Base-by-base conservation (phyloP, 306 rosid genomes). In the Lupinus albus region DNA sequence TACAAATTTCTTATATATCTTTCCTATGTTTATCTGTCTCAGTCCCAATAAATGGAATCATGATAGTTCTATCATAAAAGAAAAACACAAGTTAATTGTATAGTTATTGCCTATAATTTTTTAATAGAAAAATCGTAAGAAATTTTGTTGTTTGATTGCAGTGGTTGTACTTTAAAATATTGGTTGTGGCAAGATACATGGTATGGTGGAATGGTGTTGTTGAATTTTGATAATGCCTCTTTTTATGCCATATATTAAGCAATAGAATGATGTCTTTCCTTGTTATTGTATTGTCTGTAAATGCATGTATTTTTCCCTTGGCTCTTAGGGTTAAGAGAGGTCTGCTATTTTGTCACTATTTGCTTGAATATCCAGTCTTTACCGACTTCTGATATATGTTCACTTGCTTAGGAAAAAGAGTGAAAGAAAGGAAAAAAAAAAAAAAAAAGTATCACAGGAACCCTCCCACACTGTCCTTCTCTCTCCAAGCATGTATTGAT, bases 221-320 rank as follows among this genome's bases (percentile, higher is more conserved):
- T 50, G 63, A 15, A 48, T 66, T 50, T 20, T 57, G 44, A 46
- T n/a, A 10, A 74, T 44, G 61, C n/a, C n/a, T 11, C 51, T 44
- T 70, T 32, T 13, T 57, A 44, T 56, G 58, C 5, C 59, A 46
- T 70, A 56, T 17, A 15, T 30, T 45, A 7, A 58, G 57, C 58
- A 32, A 28, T 16, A 47, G 48, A 70, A 30, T 2, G 32, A 45
- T 50, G 67, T 35, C 18, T 57, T 57, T 70, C 66, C 49, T 57
- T 70, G 49, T 56, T 57, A 16, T 21, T 17, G 4, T 14, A 10
- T 53, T 41, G 30, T 53, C 39, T 39, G 15, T 38, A 54, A 20
- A 25, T 45, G 39, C 39, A 16, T 67, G 50, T 18, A 7, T 8
- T 52, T 51, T 67, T 5, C 2, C 52, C 39, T 62, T 44, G 3